These are phyloP conservation scores for Chloris gayana DNA, from an alignment of 176 grass and related monocot genomes.

Conservation along the genomic window DNA sequence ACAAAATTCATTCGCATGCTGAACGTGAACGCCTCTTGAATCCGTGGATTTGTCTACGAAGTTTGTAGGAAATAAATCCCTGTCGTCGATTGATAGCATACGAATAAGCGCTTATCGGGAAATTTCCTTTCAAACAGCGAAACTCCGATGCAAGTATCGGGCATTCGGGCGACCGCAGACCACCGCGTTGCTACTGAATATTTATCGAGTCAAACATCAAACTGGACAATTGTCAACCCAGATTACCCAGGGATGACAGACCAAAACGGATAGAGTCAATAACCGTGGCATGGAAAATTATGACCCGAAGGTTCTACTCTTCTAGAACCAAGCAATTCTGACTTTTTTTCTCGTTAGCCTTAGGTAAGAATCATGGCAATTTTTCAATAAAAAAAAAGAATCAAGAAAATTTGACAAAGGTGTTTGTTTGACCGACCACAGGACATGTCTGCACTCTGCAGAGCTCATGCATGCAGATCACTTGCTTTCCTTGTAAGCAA, in stretches of 20 bases:
- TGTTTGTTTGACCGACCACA: background rate
- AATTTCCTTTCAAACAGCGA: no score
- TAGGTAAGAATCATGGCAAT: background rate
- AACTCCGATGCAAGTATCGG: no score
- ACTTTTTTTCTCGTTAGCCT: background rate
- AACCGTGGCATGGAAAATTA: background rate
- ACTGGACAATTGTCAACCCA: background rate
- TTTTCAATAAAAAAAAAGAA: no score
- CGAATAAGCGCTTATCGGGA: no score
- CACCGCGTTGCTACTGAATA: no score
- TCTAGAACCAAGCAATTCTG: background rate
- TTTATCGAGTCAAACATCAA: background rate
- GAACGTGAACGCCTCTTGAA: no score
- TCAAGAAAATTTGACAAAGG: no score
- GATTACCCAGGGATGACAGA: background rate
- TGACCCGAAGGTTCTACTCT: background rate
- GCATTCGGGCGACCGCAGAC: no score
- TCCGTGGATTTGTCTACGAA: no score
- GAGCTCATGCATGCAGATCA: background rate
- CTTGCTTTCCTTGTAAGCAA: background rate
- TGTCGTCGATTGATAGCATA: no score
- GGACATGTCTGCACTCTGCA: background rate
- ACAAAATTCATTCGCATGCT: no score
- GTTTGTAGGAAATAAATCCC: no score
- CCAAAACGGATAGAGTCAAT: background rate